These are phyloP conservation scores for Umbelopsis isabellina DNA, from an alignment of 192 early-diverging fungal species.

Conservation along the genomic window DNA sequence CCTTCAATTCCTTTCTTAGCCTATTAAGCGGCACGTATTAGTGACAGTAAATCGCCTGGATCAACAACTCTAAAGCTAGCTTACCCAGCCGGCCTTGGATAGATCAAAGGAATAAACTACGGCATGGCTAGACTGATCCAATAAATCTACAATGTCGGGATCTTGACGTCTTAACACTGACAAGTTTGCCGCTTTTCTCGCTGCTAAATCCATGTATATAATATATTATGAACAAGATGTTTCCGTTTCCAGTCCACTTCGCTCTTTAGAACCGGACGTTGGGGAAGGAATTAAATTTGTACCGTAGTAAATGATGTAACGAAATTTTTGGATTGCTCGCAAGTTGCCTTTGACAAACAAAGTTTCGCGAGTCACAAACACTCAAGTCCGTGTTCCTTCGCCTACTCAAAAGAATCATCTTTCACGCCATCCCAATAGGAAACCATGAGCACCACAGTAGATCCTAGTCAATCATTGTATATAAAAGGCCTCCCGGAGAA, in stretches of 20 bases:
- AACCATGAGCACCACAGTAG: constrained; percentile 2
- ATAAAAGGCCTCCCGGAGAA: constrained; percentile 14
- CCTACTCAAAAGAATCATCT: too few relatives aligned
- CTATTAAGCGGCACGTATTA: constrained; percentile 46
- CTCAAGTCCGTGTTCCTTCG: too few relatives aligned
- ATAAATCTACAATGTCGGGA: constrained; percentile 70
- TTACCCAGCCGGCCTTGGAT: constrained; percentile 76
- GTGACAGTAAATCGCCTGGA: background rate
- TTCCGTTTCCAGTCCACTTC: too few relatives aligned
- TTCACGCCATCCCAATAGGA: too few relatives aligned
- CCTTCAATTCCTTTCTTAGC: constrained; percentile 90
- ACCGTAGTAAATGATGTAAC: too few relatives aligned
- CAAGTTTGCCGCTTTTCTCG: constrained; percentile 76
- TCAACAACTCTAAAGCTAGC: constrained; percentile 18
- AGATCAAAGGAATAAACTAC: constrained; percentile 90
- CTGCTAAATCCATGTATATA: constrained; percentile 60
- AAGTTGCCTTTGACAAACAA: too few relatives aligned
- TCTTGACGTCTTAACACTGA: constrained; percentile 85
- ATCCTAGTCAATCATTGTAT: constrained; percentile 15
- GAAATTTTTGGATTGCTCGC: too few relatives aligned
- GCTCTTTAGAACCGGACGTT: too few relatives aligned
- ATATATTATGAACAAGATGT: too few relatives aligned
- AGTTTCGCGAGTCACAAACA: too few relatives aligned
- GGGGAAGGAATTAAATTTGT: too few relatives aligned
- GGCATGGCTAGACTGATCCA: constrained; percentile 85